These are phyloP conservation scores for Nannochloris sp. DNA, from an alignment of 139 green algal species.

Conservation along the genomic window DNA sequence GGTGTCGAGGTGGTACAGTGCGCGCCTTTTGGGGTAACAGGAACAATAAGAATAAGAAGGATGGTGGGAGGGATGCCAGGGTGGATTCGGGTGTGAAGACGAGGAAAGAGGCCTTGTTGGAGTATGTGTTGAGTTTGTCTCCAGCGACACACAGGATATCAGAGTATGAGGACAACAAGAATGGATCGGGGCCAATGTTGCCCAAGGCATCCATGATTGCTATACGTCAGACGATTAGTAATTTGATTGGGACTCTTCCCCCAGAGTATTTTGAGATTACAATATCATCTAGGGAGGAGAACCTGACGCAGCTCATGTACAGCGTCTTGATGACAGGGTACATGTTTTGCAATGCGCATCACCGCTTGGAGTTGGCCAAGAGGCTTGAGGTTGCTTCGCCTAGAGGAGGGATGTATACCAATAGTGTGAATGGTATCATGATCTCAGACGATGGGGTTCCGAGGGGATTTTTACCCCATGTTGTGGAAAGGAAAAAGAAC, in stretches of 20 bases:
- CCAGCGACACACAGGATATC: neutral
- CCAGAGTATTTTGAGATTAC: conserved; percentile 75
- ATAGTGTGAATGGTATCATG: neutral
- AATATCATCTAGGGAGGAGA: conserved; percentile 62
- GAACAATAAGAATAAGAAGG: neutral
- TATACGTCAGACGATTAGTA: conserved; percentile 55
- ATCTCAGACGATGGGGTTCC: neutral
- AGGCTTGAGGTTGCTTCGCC: neutral
- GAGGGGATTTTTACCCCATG: neutral
- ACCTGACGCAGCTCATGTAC: conserved; percentile 80
- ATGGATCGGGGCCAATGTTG: neutral
- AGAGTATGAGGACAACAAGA: neutral
- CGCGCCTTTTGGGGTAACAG: neutral
- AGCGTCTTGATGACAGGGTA: conserved; percentile 78
- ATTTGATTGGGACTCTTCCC: conserved; percentile 73
- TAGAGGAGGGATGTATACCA: neutral
- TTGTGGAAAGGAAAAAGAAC: neutral
- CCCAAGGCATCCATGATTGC: neutral
- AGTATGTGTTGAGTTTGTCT: neutral
- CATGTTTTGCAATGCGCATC: conserved; percentile 74
- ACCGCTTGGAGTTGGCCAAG: conserved; percentile 55
- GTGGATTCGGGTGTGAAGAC: neutral
- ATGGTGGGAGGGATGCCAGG: neutral
- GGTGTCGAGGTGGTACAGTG: too few relatives aligned
- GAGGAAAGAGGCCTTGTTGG: neutral